These are phyloP conservation scores for Acer yangbiense DNA, from an alignment of 345 rosid species.

Conservation along the genomic window DNA sequence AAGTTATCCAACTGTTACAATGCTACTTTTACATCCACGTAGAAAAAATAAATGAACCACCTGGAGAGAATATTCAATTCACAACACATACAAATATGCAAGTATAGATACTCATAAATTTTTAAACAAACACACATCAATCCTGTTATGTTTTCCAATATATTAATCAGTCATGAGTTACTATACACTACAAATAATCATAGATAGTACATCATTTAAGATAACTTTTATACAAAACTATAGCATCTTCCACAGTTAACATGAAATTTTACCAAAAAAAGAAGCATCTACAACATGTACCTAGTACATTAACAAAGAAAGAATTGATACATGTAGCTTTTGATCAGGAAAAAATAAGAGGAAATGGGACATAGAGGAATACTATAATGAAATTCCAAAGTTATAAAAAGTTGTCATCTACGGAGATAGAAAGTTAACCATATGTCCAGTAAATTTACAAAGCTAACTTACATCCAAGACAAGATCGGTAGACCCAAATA, in stretches of 20 bases:
- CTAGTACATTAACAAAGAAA: neutral
- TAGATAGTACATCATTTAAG: neutral
- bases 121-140: neutral
- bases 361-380: neutral
- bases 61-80: no score
- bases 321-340: neutral
- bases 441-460: neutral
- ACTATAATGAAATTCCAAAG: no score
- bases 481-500: constrained; percentile 85
- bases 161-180: neutral
- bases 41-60: no score
- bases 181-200: neutral
- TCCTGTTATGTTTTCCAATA: neutral
- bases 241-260: neutral
- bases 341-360: neutral
- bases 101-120: neutral
- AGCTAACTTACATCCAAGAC: constrained; percentile 54
- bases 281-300: neutral
- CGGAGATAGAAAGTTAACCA: neutral
- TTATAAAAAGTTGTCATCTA: neutral
- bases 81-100: neutral
- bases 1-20: no score
- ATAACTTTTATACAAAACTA: neutral
- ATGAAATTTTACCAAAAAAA: neutral
- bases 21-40: no score